These are phyloP conservation scores for Penicillium sp. DNA, from an alignment of 2,329 filamentous ascomycete genomes.

Conservation along the genomic window DNA sequence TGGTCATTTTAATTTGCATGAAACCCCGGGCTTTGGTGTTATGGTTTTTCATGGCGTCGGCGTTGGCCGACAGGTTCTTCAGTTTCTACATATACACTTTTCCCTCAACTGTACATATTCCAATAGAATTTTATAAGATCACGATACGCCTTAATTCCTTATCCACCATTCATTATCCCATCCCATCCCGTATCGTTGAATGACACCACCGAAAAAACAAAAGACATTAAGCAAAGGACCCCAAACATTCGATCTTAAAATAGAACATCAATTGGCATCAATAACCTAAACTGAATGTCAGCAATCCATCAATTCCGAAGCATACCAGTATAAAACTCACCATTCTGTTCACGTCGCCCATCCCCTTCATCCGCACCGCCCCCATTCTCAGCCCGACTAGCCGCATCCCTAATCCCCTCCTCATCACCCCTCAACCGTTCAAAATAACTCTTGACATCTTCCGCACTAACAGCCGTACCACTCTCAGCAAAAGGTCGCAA, in stretches of 20 bases:
- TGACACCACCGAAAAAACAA: not conserved
- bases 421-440: constrained; percentile 90
- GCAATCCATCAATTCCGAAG: not conserved
- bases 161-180: not conserved
- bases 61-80: not conserved
- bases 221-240: not conserved
- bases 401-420: constrained; percentile 66
- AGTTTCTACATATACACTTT: constrained; percentile 8
- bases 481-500: constrained; percentile 92
- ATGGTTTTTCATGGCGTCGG: constrained; percentile 1
- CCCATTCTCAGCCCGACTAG: constrained; percentile 51
- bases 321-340: constrained; percentile 30
- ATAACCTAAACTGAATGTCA: not conserved
- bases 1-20: not conserved
- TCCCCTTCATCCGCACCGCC: constrained; percentile 29
- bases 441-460: constrained; percentile 97
- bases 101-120: constrained; percentile 2
- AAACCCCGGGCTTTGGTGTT: not conserved
- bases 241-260: too few relatives aligned
- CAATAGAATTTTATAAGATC: not conserved
- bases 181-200: not conserved
- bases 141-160: not conserved
- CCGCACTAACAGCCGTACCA: constrained; percentile 82
- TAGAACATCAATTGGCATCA: not conserved
- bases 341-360: constrained; percentile 49